Percentiles rank a stretch among this genome's conserved stretches.
These are phyloP conservation scores for Cercospora citrullina DNA, from an alignment of 2,329 filamentous ascomycete species.

Conservation along the genomic window DNA sequence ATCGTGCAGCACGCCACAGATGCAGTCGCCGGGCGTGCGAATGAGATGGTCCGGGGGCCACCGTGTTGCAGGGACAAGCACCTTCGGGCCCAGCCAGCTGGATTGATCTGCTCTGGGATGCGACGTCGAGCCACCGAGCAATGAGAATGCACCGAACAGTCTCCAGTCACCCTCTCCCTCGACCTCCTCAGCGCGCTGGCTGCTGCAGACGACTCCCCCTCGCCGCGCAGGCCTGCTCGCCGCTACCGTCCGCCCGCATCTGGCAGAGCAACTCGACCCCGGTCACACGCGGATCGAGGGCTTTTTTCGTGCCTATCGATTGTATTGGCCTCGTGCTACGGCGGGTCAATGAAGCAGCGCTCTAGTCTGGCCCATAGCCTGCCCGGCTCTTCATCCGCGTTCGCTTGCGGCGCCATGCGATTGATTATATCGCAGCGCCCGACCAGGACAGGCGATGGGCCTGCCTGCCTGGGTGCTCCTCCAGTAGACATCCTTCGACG, in stretches of 20 bases:
- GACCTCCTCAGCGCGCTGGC: neutral
- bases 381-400: conserved; percentile 17
- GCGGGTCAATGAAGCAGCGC: conserved; percentile 6
- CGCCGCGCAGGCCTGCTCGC: neutral
- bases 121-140: conserved; percentile 11
- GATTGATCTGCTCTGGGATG: conserved; percentile 23
- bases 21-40: conserved; percentile 21
- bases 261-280: conserved; percentile 12
- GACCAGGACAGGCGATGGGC: conserved; percentile 13
- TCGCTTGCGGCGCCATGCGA: conserved; percentile 18
- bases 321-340: conserved; percentile 16
- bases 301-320: conserved; percentile 18
- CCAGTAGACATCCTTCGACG: conserved; percentile 15
- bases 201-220: conserved; percentile 9
- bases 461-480: neutral
- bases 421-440: conserved; percentile 10
- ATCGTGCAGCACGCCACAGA: conserved; percentile 15
- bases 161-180: neutral
- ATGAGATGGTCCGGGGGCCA: conserved; percentile 22
- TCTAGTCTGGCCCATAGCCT: conserved; percentile 13
- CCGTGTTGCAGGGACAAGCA: conserved; percentile 21
- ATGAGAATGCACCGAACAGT: conserved; percentile 12
- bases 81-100: conserved; percentile 21
- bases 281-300: conserved; percentile 19
- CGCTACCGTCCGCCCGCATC: conserved; percentile 12